Evolutionary conservation across 495 filamentous ascomycete genomes (phyloP).

Genomic region (Cairneyella variabilis): DNA sequence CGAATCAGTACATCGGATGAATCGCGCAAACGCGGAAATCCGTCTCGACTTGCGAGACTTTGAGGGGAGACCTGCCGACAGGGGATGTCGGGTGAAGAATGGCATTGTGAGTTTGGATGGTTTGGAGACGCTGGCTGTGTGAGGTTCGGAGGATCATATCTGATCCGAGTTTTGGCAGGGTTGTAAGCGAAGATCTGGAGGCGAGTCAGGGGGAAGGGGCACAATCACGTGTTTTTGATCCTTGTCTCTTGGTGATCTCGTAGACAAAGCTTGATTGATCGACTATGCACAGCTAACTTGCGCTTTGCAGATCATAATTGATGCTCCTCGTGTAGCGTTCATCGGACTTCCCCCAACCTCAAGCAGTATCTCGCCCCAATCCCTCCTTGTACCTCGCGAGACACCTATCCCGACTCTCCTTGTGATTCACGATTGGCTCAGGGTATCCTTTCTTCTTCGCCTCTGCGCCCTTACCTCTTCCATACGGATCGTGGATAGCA

Average conservation of each 20-base stretch:
- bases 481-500: slow-evolving; percentile 78
- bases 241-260: not conserved
- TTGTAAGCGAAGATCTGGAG: slow-evolving; percentile 4
- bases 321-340: not conserved
- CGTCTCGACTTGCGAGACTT: not conserved
- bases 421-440: slow-evolving; percentile 69
- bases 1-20: not conserved
- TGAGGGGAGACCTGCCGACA: not conserved
- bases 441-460: slow-evolving; percentile 72
- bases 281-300: no score
- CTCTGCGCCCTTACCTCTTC: slow-evolving; percentile 51
- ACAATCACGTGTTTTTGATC: not conserved
- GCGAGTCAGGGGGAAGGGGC: not conserved
- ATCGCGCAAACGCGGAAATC: no score
- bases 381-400: slow-evolving; percentile 72
- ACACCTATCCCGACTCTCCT: slow-evolving; percentile 58
- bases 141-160: not conserved
- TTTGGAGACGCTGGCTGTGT: slow-evolving; percentile 1
- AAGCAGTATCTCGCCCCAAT: slow-evolving; percentile 47
- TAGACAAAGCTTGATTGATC: not conserved
- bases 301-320: no score
- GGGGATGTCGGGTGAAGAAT: not conserved
- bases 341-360: not conserved
- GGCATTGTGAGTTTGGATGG: slow-evolving; percentile 4
- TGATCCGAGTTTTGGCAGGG: slow-evolving; percentile 5